phyloP scores from a whole-genome alignment of 2,329 filamentous ascomycete genomes.

The Gnomoniopsis smithogilvyi region DNA sequence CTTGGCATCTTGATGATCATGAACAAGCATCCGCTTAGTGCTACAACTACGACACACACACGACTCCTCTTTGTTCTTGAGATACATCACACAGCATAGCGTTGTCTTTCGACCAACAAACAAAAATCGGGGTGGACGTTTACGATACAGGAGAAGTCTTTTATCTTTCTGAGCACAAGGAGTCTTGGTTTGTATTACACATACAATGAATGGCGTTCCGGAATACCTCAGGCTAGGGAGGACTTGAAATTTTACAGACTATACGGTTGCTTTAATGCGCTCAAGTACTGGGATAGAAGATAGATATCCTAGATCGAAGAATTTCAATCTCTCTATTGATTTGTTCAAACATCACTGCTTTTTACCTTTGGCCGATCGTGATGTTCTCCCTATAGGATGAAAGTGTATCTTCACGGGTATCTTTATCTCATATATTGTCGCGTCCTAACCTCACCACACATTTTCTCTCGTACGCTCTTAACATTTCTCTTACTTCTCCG shows the following conservation, averaged over 20 bases:
- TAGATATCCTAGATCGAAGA: constrained; percentile 7
- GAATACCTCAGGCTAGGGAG: not conserved
- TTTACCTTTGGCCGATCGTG: no score
- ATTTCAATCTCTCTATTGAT: not conserved
- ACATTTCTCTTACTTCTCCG: constrained; percentile 35
- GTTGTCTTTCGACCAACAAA: constrained; percentile 9
- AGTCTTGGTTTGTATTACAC: constrained; percentile 4
- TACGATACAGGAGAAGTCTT: not conserved
- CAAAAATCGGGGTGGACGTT: constrained; percentile 1
- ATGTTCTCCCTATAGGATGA: no score
- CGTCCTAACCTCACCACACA: constrained; percentile 31
- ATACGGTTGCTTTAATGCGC: constrained; percentile 9
- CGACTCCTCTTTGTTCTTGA: constrained; percentile 2
- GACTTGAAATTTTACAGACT: constrained; percentile 1
- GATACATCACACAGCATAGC: constrained; percentile 16
- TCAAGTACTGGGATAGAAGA: constrained; percentile 11
- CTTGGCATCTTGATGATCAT: not conserved
- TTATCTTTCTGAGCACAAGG: not conserved
- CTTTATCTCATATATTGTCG: not conserved
- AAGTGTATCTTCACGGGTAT: not conserved
- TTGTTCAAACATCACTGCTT: not conserved
- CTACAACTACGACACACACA: constrained; percentile 11
- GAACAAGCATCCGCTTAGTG: not conserved
- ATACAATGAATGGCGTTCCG: constrained; percentile 3
- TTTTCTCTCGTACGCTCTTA: constrained; percentile 40